A percentile compares a stretch with the other conserved stretches of the same genome.
Evolutionary conservation across 192 early-diverging fungal species (phyloP).

Genomic region (Entomortierella parvispora): DNA sequence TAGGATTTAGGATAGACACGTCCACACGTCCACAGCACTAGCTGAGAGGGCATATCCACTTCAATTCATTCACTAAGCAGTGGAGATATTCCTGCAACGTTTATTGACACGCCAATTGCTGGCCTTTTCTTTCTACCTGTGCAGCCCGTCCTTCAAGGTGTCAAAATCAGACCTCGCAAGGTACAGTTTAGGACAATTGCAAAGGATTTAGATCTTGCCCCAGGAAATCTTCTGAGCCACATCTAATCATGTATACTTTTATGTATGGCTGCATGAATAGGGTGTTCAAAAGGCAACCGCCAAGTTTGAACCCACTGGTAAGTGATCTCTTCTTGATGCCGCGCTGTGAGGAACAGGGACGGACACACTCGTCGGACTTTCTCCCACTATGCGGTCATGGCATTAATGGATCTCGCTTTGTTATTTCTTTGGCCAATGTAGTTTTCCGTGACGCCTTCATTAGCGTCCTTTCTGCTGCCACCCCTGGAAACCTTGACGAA

Average conservation of each 20-base stretch:
- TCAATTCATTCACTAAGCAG: too few species aligned
- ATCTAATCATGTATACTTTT: neutral
- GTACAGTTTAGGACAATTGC: conserved; percentile 33
- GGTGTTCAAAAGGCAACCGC: conserved; percentile 73
- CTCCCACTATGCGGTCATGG: neutral
- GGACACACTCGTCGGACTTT: neutral
- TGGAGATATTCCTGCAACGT: too few species aligned
- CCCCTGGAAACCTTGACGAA: conserved; percentile 75
- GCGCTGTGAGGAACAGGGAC: too few species aligned
- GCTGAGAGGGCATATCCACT: too few species aligned
- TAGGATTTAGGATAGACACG: too few species aligned
- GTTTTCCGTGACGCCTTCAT: conserved; percentile 72
- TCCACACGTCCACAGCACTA: too few species aligned
- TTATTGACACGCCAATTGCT: too few species aligned
- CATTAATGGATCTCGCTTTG: neutral
- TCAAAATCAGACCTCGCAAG: conserved; percentile 75
- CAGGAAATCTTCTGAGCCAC: neutral
- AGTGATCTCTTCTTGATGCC: conserved; percentile 6
- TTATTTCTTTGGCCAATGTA: conserved; percentile 17
- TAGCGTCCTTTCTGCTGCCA: conserved; percentile 54
- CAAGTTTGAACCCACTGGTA: conserved; percentile 72
- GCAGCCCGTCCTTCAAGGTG: conserved; percentile 72
- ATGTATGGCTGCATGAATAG: conserved; percentile 31
- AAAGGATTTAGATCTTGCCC: neutral
- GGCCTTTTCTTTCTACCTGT: neutral